A percentile compares a stretch with the other conserved stretches of the same genome.
phyloP scores from a whole-genome alignment of 2,329 filamentous ascomycete species.

The Aspergillus sp. region DNA sequence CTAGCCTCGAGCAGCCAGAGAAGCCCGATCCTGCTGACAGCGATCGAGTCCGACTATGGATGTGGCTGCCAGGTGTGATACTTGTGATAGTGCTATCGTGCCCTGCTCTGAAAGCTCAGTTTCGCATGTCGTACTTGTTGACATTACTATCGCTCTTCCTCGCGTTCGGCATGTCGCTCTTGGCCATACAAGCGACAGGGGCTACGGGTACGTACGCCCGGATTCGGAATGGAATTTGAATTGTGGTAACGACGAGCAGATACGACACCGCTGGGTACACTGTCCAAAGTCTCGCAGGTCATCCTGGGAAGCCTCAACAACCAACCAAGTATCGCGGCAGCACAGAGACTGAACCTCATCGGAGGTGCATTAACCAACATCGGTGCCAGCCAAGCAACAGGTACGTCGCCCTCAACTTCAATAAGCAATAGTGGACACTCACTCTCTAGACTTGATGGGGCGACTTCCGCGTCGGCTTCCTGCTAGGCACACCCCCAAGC shows the following conservation, averaged over 20 bases:
- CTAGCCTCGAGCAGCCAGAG: background rate
- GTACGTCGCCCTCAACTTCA: too few relatives aligned
- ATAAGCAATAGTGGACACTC: too few relatives aligned
- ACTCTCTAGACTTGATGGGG: background rate
- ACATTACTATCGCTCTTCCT: constrained; percentile 8
- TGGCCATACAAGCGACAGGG: constrained; percentile 12
- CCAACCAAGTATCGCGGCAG: background rate
- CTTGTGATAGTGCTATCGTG: background rate
- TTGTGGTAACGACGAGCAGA: background rate
- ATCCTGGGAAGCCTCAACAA: background rate
- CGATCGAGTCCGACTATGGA: background rate
- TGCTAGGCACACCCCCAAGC: constrained; percentile 6
- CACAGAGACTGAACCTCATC: constrained; percentile 8
- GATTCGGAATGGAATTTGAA: background rate
- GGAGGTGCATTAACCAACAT: too few relatives aligned
- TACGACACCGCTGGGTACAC: constrained; percentile 1
- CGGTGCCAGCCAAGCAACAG: too few relatives aligned
- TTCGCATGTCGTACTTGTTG: background rate
- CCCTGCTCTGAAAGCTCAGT: constrained; percentile 1
- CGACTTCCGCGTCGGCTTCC: constrained; percentile 14
- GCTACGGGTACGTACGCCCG: constrained; percentile 1
- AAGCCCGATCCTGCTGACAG: background rate
- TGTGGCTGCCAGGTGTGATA: constrained; percentile 8
- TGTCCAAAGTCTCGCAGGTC: constrained; percentile 13
- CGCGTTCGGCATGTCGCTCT: constrained; percentile 8